Conservation (phyloP, 2,329 filamentous ascomycete species). For the Monosporascus sp. region DNA sequence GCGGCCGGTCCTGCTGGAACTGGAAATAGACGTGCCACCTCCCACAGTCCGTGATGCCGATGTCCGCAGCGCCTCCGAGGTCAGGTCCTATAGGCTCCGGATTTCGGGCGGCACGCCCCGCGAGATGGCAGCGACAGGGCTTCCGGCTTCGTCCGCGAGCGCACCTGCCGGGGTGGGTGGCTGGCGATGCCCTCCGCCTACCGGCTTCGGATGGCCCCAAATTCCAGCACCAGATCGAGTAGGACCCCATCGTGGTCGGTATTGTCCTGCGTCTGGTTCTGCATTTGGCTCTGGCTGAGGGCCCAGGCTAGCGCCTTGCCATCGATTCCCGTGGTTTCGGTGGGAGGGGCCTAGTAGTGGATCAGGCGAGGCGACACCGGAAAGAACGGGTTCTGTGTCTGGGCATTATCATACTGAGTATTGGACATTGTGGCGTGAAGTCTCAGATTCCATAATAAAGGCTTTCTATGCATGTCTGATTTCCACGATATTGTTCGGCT, state of each 20-base stretch:
- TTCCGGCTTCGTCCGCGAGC: slow-evolving; percentile 8
- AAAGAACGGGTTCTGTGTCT: slow-evolving; percentile 10
- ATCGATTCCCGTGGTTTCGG: slow-evolving; percentile 5
- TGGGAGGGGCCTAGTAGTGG: slow-evolving; percentile 7
- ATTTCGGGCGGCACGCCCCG: slow-evolving; percentile 35
- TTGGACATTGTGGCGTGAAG: no score
- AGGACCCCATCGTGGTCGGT: slow-evolving; percentile 11
- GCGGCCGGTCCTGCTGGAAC: no score
- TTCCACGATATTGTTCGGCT: no score
- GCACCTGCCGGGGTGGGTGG: background rate
- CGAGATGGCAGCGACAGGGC: slow-evolving; percentile 4
- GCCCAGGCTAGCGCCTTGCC: slow-evolving; percentile 7
- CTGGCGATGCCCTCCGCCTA: slow-evolving; percentile 4
- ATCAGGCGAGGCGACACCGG: slow-evolving; percentile 14
- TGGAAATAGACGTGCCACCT: no score
- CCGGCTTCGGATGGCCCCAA: slow-evolving; percentile 12
- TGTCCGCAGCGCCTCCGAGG: slow-evolving; percentile 12
- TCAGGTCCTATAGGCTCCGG: slow-evolving; percentile 38
- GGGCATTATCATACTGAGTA: background rate
- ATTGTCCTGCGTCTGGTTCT: slow-evolving; percentile 8
- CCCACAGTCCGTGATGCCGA: no score
- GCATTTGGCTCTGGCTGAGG: slow-evolving; percentile 5
- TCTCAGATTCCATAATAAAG: no score
- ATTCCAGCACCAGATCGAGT: slow-evolving; percentile 13
- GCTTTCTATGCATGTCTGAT: no score